Conservation (phyloP, 169 alveolate genomes). For the Babesia ovis region DNA sequence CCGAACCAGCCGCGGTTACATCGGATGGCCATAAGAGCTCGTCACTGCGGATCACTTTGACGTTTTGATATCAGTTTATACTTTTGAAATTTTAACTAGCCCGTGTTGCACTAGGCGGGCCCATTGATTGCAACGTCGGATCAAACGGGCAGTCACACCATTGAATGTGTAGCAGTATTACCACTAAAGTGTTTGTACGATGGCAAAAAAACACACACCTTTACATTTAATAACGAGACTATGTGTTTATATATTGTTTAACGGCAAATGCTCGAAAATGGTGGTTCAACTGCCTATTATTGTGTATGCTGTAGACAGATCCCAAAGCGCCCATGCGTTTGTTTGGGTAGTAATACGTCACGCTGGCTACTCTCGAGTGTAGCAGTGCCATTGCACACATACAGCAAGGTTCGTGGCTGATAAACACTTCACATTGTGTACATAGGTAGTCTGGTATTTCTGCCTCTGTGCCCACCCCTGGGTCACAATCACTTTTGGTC, state of each 20-base stretch:
- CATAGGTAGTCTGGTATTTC: slow-evolving; percentile 78
- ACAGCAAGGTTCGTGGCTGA: slow-evolving; percentile 92
- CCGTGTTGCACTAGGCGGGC: no score
- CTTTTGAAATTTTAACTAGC: no score
- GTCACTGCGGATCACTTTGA: not conserved
- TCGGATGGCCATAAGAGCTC: slow-evolving; percentile 1
- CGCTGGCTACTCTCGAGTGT: slow-evolving; percentile 89
- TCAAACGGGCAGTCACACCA: no score
- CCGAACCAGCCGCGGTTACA: no score
- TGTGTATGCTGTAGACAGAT: slow-evolving; percentile 76
- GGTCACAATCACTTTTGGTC: not conserved
- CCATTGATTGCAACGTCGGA: not conserved
- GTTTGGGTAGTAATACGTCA: slow-evolving; percentile 78
- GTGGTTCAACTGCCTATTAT: slow-evolving; percentile 75
- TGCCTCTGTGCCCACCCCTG: not conserved
- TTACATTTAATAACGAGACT: no score
- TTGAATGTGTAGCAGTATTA: no score
- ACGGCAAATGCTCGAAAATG: slow-evolving; percentile 76
- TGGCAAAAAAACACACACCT: no score
- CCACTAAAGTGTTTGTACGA: no score
- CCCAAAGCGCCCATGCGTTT: slow-evolving; percentile 75
- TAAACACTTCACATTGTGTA: slow-evolving; percentile 79
- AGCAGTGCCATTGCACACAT: slow-evolving; percentile 97
- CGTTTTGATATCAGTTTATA: no score
- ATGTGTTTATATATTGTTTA: slow-evolving; percentile 8